phyloP scores from a whole-genome alignment of 2,329 filamentous ascomycete genomes.

The Ascosphaera pollenicola region DNA sequence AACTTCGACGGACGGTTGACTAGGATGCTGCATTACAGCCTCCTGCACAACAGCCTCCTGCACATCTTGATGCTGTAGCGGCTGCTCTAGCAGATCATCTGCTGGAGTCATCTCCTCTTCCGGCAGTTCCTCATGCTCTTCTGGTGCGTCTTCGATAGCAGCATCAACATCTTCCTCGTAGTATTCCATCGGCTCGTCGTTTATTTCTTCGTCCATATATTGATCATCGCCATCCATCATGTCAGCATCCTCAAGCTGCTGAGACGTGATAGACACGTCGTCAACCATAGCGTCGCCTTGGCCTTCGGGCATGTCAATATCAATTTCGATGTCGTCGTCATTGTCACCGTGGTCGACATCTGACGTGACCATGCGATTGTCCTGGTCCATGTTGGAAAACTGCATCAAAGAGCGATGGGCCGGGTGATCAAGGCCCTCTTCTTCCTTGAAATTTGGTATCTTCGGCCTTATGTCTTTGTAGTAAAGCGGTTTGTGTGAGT shows the following conservation, averaged over 20 bases:
- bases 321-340: constrained; percentile 36
- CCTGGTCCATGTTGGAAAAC: neutral
- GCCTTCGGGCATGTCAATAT: constrained; percentile 29
- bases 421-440: constrained; percentile 25
- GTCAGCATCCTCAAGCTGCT: constrained; percentile 21
- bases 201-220: constrained; percentile 7
- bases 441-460: constrained; percentile 3
- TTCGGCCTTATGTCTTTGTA: too few species aligned
- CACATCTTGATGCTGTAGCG: too few species aligned
- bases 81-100: too few species aligned
- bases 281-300: constrained; percentile 31
- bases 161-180: constrained; percentile 17
- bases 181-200: constrained; percentile 9
- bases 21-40: too few species aligned
- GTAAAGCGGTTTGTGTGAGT: too few species aligned
- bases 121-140: neutral
- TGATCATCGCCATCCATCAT: constrained; percentile 20
- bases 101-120: too few species aligned
- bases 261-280: constrained; percentile 20
- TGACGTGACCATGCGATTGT: neutral
- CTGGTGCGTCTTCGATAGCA: constrained; percentile 3
- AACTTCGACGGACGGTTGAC: too few species aligned
- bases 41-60: too few species aligned
- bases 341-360: constrained; percentile 14
- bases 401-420: too few species aligned